Conservation (phyloP, 345 rosid species). For the Rhodomyrtus tomentosa region DNA sequence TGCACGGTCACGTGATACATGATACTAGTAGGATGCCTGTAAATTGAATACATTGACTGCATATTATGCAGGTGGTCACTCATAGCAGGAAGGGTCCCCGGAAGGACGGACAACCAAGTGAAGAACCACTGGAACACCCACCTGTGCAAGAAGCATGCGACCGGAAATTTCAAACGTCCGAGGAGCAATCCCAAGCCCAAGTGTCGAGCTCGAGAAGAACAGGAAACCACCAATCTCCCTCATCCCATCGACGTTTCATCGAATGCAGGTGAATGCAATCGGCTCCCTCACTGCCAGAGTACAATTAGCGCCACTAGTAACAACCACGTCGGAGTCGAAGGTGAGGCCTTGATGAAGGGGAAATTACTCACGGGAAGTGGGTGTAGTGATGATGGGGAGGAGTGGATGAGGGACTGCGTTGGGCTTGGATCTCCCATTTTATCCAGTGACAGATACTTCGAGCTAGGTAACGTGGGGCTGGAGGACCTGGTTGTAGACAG, state of each 20-base stretch:
- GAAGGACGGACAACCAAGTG: background rate
- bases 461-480: background rate
- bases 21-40: background rate
- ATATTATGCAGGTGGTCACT: background rate
- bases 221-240: background rate
- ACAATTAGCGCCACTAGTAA: background rate
- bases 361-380: background rate
- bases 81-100: background rate
- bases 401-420: background rate
- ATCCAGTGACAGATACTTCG: background rate
- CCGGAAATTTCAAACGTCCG: background rate
- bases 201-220: background rate
- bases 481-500: background rate
- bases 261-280: background rate
- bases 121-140: background rate
- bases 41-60: background rate
- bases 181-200: background rate
- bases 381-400: background rate
- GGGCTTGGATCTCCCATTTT: background rate
- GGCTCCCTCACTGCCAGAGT: background rate
- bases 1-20: background rate
- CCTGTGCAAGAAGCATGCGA: background rate
- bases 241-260: background rate
- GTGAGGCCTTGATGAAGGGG: background rate
- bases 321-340: background rate